Percentiles rank a stretch among this genome's conserved stretches.
phyloP scores from a whole-genome alignment of 306 rosid genomes.

The Senna tora region DNA sequence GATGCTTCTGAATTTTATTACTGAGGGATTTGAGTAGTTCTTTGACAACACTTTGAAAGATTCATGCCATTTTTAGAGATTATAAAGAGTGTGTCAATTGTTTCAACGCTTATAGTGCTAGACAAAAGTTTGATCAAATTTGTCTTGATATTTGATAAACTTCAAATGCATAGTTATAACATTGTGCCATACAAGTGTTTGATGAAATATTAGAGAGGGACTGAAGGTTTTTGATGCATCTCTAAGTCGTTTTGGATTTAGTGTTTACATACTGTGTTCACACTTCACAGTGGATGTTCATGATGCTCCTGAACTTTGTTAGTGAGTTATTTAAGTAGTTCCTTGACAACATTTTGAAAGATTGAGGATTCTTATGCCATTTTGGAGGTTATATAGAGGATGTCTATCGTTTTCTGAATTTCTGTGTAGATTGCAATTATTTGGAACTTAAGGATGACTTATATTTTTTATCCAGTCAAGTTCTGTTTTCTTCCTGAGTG shows the following conservation, averaged over 20 bases:
- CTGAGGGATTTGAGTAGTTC: background rate
- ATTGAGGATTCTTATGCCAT: no score
- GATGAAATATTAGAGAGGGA: slow-evolving; percentile 31
- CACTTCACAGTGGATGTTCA: background rate
- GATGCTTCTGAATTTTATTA: background rate
- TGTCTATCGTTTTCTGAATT: background rate
- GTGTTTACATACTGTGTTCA: background rate
- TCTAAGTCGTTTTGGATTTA: background rate
- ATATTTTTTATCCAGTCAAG: background rate
- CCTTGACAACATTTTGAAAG: background rate
- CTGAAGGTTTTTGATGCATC: slow-evolving; percentile 29
- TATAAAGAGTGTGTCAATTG: background rate
- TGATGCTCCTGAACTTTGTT: background rate
- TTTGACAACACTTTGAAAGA: background rate
- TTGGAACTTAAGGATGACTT: background rate
- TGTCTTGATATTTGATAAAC: background rate
- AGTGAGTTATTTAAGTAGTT: background rate
- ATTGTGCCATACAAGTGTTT: slow-evolving; percentile 31
- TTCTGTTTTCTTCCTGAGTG: background rate
- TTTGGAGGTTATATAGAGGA: no score
- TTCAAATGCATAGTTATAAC: background rate
- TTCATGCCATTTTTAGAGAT: background rate
- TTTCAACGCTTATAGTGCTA: no score
- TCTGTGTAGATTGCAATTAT: background rate
- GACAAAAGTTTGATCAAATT: slow-evolving; percentile 21